Conservation (phyloP, 805 yeast species). For the Myxozyma sirexii region DNA sequence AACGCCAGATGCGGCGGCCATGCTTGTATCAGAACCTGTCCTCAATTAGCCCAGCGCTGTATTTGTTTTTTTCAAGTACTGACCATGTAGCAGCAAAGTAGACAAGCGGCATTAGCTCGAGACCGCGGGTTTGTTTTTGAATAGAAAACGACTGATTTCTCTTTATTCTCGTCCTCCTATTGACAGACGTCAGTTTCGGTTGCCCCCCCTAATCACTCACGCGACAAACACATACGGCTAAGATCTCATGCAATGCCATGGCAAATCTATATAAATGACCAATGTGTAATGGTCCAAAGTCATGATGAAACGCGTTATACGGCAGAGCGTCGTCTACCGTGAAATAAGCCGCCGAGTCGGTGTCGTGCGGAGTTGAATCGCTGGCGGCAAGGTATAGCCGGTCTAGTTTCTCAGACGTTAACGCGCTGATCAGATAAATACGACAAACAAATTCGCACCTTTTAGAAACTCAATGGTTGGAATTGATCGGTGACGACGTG, state of each 20-base stretch:
- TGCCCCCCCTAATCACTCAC: too few relatives aligned
- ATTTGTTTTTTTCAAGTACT: neutral
- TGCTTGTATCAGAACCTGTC: constrained; percentile 72
- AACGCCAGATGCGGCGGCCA: constrained; percentile 99
- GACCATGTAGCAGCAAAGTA: constrained; percentile 88
- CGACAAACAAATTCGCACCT: constrained; percentile 34
- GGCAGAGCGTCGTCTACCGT: constrained; percentile 91
- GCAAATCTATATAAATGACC: constrained; percentile 95
- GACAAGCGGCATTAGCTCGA: constrained; percentile 92
- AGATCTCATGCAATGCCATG: constrained; percentile 85
- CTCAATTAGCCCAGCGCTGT: neutral
- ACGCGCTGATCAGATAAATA: constrained; percentile 11
- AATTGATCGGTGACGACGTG: constrained; percentile 33
- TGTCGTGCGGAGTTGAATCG: constrained; percentile 76
- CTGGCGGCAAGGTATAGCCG: constrained; percentile 90
- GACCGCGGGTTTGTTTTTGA: constrained; percentile 79
- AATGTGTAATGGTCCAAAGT: constrained; percentile 93
- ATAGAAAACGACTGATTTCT: constrained; percentile 88
- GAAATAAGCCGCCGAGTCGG: constrained; percentile 75
- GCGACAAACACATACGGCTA: constrained; percentile 60
- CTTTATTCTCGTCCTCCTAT: constrained; percentile 71
- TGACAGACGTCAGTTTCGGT: too few relatives aligned
- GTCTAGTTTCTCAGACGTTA: too few relatives aligned
- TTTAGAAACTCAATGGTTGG: constrained; percentile 45
- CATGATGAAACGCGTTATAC: constrained; percentile 92